Conservation (phyloP, 768 basidiomycete species). For the Mycena leptocephala region DNA sequence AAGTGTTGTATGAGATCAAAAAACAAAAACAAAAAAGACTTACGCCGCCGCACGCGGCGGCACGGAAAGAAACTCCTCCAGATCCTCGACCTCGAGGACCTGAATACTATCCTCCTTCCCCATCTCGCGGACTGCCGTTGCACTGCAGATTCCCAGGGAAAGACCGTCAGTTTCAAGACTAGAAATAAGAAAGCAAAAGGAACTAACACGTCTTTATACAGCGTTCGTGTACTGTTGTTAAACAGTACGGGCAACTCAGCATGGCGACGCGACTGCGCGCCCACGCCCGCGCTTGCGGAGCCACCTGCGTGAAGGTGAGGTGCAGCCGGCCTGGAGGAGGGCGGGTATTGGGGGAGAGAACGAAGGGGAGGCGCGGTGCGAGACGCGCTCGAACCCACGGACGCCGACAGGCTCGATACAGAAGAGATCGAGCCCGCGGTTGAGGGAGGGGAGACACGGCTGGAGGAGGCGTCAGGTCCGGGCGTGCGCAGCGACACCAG, state of each 20-base stretch:
- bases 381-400: no score
- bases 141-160: neutral
- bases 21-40: neutral
- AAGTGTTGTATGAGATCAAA: neutral
- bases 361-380: no score
- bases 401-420: conserved; percentile 7
- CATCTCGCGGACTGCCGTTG: conserved; percentile 3
- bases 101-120: neutral
- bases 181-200: neutral
- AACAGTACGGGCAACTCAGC: neutral
- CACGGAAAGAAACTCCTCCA: neutral
- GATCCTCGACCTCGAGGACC: conserved; percentile 5
- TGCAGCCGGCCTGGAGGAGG: neutral
- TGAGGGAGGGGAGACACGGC: neutral
- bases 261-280: neutral
- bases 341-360: no score
- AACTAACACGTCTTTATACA: conserved; percentile 4
- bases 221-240: neutral
- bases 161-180: neutral
- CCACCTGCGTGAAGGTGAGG: neutral
- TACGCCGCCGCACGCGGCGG: neutral
- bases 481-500: neutral
- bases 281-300: neutral
- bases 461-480: no score
- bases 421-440: neutral